Conservation (phyloP, 129 eudicot species). For the Flaveria linearis region DNA sequence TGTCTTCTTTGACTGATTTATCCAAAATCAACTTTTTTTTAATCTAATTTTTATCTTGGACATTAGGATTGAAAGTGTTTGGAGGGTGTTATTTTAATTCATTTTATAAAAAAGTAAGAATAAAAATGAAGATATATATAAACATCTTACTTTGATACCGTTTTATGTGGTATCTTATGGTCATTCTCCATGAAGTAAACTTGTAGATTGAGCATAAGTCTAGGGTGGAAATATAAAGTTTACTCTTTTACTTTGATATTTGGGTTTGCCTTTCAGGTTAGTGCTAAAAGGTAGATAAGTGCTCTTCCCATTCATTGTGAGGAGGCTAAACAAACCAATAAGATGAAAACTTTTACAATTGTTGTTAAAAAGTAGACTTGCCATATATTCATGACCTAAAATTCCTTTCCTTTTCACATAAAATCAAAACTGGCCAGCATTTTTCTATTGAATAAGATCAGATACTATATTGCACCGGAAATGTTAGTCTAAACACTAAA, state of each 20-base stretch:
- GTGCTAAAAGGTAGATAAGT: constrained; percentile 49
- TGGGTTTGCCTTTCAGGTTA: constrained; percentile 56
- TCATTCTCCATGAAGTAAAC: constrained; percentile 8
- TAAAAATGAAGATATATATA: neutral
- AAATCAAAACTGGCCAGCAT: constrained; percentile 2
- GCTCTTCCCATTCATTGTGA: constrained; percentile 50
- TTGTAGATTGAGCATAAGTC: neutral
- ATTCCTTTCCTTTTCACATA: constrained; percentile 10
- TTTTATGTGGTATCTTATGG: neutral
- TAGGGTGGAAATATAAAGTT: neutral
- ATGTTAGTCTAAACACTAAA: constrained; percentile 32
- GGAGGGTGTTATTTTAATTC: neutral
- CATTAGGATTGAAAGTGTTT: neutral
- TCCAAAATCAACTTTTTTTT: neutral
- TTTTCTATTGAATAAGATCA: constrained; percentile 34
- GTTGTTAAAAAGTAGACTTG: constrained; percentile 29
- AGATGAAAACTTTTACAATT: constrained; percentile 14
- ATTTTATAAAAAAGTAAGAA: neutral
- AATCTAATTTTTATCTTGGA: neutral
- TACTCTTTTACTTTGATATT: constrained; percentile 41
- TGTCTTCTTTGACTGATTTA: neutral
- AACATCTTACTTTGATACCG: neutral
- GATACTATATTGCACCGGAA: constrained; percentile 34
- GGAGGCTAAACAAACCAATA: constrained; percentile 35
- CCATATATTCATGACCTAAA: constrained; percentile 47